Evolutionary conservation across 169 alveolate species (phyloP), one percentile per base, ranked within the genome.

Genomic region (Eimeria tenella): DNA sequence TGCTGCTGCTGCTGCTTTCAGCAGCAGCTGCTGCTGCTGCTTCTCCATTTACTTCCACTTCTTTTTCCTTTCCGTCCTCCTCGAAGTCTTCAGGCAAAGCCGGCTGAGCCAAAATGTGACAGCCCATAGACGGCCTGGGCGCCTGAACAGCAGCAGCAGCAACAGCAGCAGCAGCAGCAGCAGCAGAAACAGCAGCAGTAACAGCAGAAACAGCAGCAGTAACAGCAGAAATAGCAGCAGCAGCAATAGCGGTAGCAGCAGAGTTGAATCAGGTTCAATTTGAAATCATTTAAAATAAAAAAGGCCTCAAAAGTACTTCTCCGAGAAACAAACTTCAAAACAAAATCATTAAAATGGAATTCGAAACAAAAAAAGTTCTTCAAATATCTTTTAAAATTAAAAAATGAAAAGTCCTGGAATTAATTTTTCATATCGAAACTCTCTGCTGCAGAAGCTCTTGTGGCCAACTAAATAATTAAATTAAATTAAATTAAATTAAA

Each of bases 21-120:
- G n/a, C 77, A 4, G n/a, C 13, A 4, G 11, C 19, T 58, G 11
- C 68, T 58, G 68, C 19, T 13, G 11, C 68, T 58, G 11, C 68
- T 58, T 0, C 68, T 58, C 2, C 19, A 58, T 58, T 17, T 58
- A 1, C 3, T 58, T 13, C 68, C 2, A 13, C 13, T 9, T 58
- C 13, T 13, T 58, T 58, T 58, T 58, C 68, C 19, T 58, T 58
- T 13, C 2, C 68, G 0, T 58, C 68, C 2, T 58, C 68, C 19
- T 58, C 68, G 11, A 49, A 74, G 31, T 15, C 84, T 3, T 74
- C 84, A 4, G 13, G 23, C 21, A 42, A 21, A 1, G 84, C 23
- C 11, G 84, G 62, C 55, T 74, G 84, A 5, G 84, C 31, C 25
- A 74, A 49, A 74, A 74, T 74, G 84, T 74, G 84, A 31, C 84